Conservation (phyloP, 2,329 filamentous ascomycete species). For the Boeremia exigua region DNA sequence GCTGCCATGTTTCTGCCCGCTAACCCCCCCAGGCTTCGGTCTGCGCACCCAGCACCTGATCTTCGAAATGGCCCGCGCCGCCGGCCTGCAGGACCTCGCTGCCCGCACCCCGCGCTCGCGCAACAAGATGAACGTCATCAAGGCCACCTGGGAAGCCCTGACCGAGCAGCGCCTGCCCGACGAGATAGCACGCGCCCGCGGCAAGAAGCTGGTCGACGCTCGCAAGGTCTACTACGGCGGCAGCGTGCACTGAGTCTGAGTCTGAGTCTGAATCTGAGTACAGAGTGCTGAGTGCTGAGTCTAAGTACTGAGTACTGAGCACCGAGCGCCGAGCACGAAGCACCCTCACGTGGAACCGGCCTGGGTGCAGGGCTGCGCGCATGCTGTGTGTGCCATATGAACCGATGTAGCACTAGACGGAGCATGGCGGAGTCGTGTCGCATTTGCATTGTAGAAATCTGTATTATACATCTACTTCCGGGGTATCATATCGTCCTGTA, state of each 20-base stretch:
- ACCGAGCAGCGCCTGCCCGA: slow-evolving; percentile 85
- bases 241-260: slow-evolving; percentile 50
- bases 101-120: slow-evolving; percentile 82
- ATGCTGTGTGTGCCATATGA: too few relatives aligned
- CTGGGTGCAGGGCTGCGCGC: background rate
- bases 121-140: slow-evolving; percentile 98
- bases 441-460: slow-evolving; percentile 23
- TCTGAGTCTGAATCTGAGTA: too few relatives aligned
- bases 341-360: too few relatives aligned
- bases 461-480: slow-evolving; percentile 28
- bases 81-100: slow-evolving; percentile 85
- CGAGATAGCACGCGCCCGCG: slow-evolving; percentile 84
- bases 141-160: slow-evolving; percentile 84
- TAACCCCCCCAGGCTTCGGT: slow-evolving; percentile 75
- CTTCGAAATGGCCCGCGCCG: slow-evolving; percentile 90
- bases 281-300: too few relatives aligned
- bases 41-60: slow-evolving; percentile 89
- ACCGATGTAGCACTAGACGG: too few relatives aligned
- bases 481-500: slow-evolving; percentile 7
- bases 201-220: slow-evolving; percentile 95
- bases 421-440: background rate
- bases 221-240: slow-evolving; percentile 97
- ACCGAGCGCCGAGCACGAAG: too few relatives aligned
- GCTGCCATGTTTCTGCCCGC: background rate
- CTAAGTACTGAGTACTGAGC: too few relatives aligned